phyloP scores from a whole-genome alignment of 345 rosid genomes.

The Salix suchowensis region DNA sequence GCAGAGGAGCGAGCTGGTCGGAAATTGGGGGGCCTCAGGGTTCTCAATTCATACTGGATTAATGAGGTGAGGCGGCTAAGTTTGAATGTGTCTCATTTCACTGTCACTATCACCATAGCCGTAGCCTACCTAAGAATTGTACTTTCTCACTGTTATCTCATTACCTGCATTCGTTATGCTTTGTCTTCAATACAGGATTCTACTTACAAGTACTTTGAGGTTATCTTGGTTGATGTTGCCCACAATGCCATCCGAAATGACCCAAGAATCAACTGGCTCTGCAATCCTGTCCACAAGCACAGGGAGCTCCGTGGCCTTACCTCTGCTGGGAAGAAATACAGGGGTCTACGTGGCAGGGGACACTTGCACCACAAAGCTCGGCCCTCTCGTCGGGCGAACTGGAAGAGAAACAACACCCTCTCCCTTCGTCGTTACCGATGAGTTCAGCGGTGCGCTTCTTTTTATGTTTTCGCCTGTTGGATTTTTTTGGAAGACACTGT shows the following conservation, averaged over 20 bases:
- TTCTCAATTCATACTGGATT: conserved; percentile 94
- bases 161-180: neutral
- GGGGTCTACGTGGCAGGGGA: conserved; percentile 90
- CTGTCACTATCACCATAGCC: neutral
- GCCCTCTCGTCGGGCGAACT: conserved; percentile 91
- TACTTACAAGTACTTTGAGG: conserved; percentile 90
- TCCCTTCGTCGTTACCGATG: conserved; percentile 86
- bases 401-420: conserved; percentile 92
- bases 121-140: neutral
- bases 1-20: conserved; percentile 99
- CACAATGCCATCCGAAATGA: conserved; percentile 81
- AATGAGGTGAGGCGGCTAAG: conserved; percentile 54
- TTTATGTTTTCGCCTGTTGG: neutral
- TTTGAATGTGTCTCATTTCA: neutral
- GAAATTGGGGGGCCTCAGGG: conserved; percentile 84
- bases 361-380: conserved; percentile 84
- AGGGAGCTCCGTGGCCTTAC: conserved; percentile 95
- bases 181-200: conserved; percentile 54
- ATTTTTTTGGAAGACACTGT: neutral
- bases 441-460: conserved; percentile 18
- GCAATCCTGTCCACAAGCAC: conserved; percentile 96
- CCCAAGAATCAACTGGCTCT: conserved; percentile 90
- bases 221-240: conserved; percentile 77
- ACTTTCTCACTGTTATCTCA: neutral
- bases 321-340: conserved; percentile 89